A percentile compares a stretch with the other conserved stretches of the same genome.
Conservation (phyloP, 2,329 filamentous ascomycete species). For the Fusarium secorum region DNA sequence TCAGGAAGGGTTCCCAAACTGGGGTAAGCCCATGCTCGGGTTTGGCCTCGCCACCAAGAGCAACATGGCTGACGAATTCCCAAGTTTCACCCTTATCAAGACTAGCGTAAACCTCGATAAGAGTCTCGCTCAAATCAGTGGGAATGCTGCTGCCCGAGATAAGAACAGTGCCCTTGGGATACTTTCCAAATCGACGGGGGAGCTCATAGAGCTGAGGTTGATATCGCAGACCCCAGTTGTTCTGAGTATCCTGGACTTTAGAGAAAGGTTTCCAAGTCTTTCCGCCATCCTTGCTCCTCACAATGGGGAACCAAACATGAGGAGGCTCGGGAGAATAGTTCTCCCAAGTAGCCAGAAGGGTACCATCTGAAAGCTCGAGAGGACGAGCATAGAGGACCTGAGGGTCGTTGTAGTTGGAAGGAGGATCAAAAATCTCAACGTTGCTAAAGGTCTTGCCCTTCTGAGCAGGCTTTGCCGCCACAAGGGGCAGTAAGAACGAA, state of each 20-base stretch:
- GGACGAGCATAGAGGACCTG: conserved; percentile 55
- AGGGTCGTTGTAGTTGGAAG: conserved; percentile 53
- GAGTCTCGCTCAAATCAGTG: conserved; percentile 65
- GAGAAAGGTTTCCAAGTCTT: conserved; percentile 68
- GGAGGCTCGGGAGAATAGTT: conserved; percentile 66
- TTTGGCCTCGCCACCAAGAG: conserved; percentile 66
- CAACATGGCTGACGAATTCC: conserved; percentile 73
- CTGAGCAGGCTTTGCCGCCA: conserved; percentile 17
- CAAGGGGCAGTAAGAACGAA: conserved; percentile 25
- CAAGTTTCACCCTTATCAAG: conserved; percentile 68
- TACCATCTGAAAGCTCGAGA: conserved; percentile 54
- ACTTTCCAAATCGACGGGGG: conserved; percentile 64
- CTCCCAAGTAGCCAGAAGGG: conserved; percentile 62
- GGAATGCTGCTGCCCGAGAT: conserved; percentile 68
- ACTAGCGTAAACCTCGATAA: conserved; percentile 75
- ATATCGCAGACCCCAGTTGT: conserved; percentile 71
- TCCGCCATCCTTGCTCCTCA: conserved; percentile 61
- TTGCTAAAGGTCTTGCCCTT: conserved; percentile 34
- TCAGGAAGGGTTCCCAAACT: conserved; percentile 76
- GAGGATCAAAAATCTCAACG: conserved; percentile 53
- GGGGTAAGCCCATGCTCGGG: conserved; percentile 72
- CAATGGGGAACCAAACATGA: conserved; percentile 63
- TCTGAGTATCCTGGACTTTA: conserved; percentile 68
- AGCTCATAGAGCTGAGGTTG: conserved; percentile 75
- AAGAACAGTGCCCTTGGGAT: conserved; percentile 68